Evolutionary conservation across 345 rosid species (phyloP), one percentile per base, ranked within the genome.

Genomic region (Corchorus capsularis): DNA sequence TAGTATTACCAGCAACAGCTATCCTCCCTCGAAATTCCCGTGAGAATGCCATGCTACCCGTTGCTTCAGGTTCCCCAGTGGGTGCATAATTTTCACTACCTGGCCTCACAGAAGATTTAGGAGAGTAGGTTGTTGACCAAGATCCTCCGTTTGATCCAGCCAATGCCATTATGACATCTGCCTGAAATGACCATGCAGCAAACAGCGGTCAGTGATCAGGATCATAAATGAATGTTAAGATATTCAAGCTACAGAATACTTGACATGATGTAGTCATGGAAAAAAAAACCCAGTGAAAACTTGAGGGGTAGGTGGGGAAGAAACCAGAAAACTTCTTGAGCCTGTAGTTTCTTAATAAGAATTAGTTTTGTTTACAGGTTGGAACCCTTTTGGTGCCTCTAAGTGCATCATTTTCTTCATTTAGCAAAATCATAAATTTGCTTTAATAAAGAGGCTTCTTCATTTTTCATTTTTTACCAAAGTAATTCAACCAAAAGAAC

Each of bases 91-190:
- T 79, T 79, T 86, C 89, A 65, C 72, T 69, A 20, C 62, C 75
- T 4, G 83, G 71, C 81, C 79, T 81, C 1, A 57, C 20, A 2
- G 63, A 60, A 15, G 91, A 84, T 77, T 92, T 92, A 27, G 94
- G 87, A 5, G 94, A 89, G 90, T 83, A 87, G 10, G 83, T 84
- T 4, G 99, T 96, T 32, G 99, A 89, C 99, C 99, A 96, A 14
- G 99, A 93, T 74, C 91, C 95, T 66, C 98, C 98, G 60, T 88
- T 96, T 73, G 98, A 96, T 78, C 99, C 95, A 41, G 99, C 99
- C 67, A 96, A 80, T 32, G 97, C 91, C 99, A 96, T 92, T 81
- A 96, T 96, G 75, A 90, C 87, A 77, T 96, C 98, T 22, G 97
- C 98, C 99, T 96, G 92, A 82, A 81, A 80, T 69, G 57, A 72